Evolutionary conservation across 768 basidiomycete genomes (phyloP), one percentile per base, ranked within the genome.

Genomic region (Ramaria rubella): DNA sequence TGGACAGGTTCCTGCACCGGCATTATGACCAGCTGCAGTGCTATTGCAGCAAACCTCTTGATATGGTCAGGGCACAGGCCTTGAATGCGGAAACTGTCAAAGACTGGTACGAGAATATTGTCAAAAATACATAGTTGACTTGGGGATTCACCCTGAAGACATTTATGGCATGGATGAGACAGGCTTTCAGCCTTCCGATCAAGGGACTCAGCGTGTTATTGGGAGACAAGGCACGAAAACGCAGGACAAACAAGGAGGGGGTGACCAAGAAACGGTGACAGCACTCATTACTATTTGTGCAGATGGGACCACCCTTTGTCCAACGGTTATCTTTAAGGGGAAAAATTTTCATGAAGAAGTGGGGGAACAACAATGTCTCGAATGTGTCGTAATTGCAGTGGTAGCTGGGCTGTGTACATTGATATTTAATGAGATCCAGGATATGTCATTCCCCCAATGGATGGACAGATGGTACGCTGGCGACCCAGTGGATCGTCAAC

Each of bases 231-330:
- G 46, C 44, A 19, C 59, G 63, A 5, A 21, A 63, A 12, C 54
- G 62, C 70, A 70, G 55, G 65, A 76, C 63, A 70, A 74, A 60
- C 72, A 73, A 58, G 34, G 59, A 1, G 60, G 60, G 26, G 70
- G 72, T 1, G 61, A 61, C 26, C 58, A 63, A 9, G 74, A 77
- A 57, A 75, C 71, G 45, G 73, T 72, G 36, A 76, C 74, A 1
- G 67, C 73, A 11, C 62, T 79, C 45, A 66, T 70, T 0, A 74
- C 72, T 2, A 77, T 78, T 21, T 74, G 75, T 61, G 71, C 70
- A 0, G 70, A 77, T 69, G 75, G 78, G 0, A 70, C 70, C 1
- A 40, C 61, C 0, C 55, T 69, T 0, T 63, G 67, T 1, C 79
- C 77, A 5, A 61, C 69, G 15, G 67, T 77, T 0, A 76, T 77